phyloP scores from a whole-genome alignment of 345 rosid genomes.

The Acer yangbiense region DNA sequence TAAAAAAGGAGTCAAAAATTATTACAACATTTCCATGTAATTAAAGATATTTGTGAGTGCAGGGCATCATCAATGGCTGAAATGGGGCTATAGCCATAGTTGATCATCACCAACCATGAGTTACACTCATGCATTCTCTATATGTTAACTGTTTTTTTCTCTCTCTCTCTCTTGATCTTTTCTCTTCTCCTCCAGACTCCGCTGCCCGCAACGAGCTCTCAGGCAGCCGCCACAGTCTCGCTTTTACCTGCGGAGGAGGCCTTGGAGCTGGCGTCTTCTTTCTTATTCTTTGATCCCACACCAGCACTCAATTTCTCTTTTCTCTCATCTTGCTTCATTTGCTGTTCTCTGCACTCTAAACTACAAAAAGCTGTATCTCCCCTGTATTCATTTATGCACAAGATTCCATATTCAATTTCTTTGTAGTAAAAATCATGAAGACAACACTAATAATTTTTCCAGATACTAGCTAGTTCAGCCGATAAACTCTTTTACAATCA shows the following conservation, averaged over 20 bases:
- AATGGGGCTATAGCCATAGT: neutral
- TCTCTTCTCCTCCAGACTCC: neutral
- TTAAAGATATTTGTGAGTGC: neutral
- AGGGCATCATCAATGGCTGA: neutral
- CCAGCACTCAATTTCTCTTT: constrained; percentile 34
- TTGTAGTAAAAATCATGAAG: neutral
- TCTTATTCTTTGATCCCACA: constrained; percentile 19
- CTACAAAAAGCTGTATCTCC: constrained; percentile 92
- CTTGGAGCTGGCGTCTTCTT: constrained; percentile 12
- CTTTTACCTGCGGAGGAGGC: constrained; percentile 16
- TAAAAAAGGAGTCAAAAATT: neutral
- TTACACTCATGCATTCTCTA: neutral
- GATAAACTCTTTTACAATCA: neutral
- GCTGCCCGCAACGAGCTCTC: too few species aligned
- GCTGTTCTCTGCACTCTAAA: constrained; percentile 75
- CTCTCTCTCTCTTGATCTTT: neutral
- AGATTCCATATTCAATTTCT: too few species aligned
- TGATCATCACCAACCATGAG: neutral
- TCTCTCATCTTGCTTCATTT: constrained; percentile 68
- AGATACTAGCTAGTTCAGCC: neutral
- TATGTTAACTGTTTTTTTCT: too few species aligned
- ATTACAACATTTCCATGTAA: constrained; percentile 3
- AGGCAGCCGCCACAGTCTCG: constrained; percentile 27
- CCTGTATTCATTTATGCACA: constrained; percentile 35
- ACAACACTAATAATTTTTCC: too few species aligned